These are phyloP conservation scores for Piper longum DNA, from an alignment of 164 flowering plant genomes.

Conservation along the genomic window DNA sequence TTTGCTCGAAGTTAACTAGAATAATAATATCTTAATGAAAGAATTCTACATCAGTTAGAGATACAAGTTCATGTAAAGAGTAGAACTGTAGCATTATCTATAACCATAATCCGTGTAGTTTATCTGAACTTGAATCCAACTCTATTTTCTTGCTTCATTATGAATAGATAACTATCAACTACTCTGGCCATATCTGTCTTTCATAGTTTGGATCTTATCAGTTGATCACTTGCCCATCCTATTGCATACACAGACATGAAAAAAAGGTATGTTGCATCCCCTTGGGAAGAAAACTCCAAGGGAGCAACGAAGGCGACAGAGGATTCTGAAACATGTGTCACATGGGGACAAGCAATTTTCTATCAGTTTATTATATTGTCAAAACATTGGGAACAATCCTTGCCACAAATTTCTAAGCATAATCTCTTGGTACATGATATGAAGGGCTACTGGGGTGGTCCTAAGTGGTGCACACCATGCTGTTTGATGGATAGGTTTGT, in stretches of 20 bases:
- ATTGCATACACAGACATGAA: neutral
- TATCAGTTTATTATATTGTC: neutral
- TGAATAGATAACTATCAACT: neutral
- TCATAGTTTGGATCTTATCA: neutral
- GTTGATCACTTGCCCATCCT: neutral
- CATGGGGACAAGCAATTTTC: neutral
- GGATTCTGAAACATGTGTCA: neutral
- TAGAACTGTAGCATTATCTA: too few species aligned
- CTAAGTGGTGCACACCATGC: neutral
- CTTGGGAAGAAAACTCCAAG: neutral
- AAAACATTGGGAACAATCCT: neutral
- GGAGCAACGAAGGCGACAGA: neutral
- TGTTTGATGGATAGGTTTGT: neutral
- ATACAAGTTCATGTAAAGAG: too few species aligned
- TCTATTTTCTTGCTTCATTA: neutral
- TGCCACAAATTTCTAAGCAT: neutral
- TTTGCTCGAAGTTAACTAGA: conserved; percentile 16
- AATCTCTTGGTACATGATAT: neutral
- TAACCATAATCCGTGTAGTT: too few species aligned
- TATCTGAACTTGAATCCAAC: too few species aligned
- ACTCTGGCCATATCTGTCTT: neutral
- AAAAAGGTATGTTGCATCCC: neutral
- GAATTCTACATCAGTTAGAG: too few species aligned
- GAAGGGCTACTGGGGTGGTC: neutral
- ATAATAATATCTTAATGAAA: too few species aligned